Base-by-base conservation (phyloP, 1,284 basidiomycete species). In the Sphaerobolus stellatus region DNA sequence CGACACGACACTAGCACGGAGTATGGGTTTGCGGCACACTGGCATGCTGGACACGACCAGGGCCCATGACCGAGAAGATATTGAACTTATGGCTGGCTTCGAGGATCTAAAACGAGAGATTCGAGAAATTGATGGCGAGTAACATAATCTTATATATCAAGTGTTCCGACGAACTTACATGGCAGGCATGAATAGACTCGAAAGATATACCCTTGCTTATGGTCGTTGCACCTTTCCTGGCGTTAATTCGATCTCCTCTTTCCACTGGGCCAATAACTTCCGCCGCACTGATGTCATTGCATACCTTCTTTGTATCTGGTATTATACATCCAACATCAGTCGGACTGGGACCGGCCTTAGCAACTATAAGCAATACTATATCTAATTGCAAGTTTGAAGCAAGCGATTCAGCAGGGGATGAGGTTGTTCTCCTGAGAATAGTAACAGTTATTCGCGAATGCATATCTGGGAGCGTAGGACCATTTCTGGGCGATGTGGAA, bases 361-460 rank as follows among this genome's bases (percentile, higher is more conserved):
- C 85, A 24, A 92, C 95, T 61, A 79, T 98, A 54, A 96, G 94
- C 66, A 88, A 83, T 56, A 88, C 95, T 0, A 83, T 96, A 9
- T 93, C 95, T 7, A 93, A 94, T 64, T 98, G 96, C 79, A 94
- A 97, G 70, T 99, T 99, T 68, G 97, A 99, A 70, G 92, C 94
- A 6, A 96, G 91, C 61, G 95, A 98, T 65, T 92, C 90, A 3
- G 92, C 93, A 25, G 90, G 94, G 16, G 97, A 99, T 71, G 97
- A 99, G 71, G 90, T 98, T 5, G 94, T 98, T 5, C 78, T 99
- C 13, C 80, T 97, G 51, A 90, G 90, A 66, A 94, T 99, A 60
- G 84, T 99, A 75, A 84, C 88, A 13, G 87, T 98, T 9, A 94
- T 99, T 58, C 84, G 91, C 59, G 87, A 92, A 66, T 86, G 92